A percentile compares a stretch with the other conserved stretches of the same genome.
These are phyloP conservation scores for Bassia scoparia DNA, from an alignment of 148 eudicot species.

Conservation along the genomic window DNA sequence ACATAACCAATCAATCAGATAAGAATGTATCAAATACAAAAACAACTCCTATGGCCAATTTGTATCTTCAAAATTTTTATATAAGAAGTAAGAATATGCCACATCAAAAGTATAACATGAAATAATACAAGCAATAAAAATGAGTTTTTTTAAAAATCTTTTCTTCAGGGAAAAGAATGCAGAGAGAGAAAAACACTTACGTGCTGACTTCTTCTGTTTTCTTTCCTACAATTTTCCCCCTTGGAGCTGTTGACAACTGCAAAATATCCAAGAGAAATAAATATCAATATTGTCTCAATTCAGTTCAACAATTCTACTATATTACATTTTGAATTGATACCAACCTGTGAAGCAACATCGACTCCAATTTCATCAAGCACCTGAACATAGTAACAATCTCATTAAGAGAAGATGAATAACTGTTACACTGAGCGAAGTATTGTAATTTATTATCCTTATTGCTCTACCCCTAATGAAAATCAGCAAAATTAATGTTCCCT, in stretches of 20 bases:
- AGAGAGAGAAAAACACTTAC: slow-evolving; percentile 39
- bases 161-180: too few species aligned
- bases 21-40: too few species aligned
- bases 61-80: too few species aligned
- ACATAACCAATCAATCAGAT: too few species aligned
- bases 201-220: slow-evolving; percentile 70
- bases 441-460: too few species aligned
- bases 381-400: slow-evolving; percentile 32
- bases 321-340: slow-evolving; percentile 20
- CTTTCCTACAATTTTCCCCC: slow-evolving; percentile 90
- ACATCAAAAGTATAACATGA: neutral
- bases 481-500: neutral
- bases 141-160: too few species aligned
- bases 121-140: neutral
- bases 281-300: slow-evolving; percentile 18
- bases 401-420: neutral
- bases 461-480: neutral
- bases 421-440: too few species aligned
- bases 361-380: slow-evolving; percentile 97
- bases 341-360: slow-evolving; percentile 95
- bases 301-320: neutral
- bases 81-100: too few species aligned
- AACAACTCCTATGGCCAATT: too few species aligned
- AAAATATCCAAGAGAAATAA: slow-evolving; percentile 11
- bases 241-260: slow-evolving; percentile 90